Evolutionary conservation across 2,329 filamentous ascomycete genomes (phyloP).

Genomic region (Penicillium sclerotigenum): DNA sequence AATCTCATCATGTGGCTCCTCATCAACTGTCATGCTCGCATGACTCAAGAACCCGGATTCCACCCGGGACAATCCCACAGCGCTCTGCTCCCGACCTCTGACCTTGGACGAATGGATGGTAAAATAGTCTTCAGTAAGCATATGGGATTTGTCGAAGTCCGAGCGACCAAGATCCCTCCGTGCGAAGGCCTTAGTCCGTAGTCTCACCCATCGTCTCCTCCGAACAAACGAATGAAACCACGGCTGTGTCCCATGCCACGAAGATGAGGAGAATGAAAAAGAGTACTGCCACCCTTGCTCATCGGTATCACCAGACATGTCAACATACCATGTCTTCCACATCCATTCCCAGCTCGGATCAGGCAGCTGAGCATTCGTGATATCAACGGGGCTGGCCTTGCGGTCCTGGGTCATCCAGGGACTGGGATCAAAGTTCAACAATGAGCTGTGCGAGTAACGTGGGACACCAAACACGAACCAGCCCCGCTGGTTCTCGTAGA

Average conservation of each 20-base stretch:
- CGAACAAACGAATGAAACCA: slow-evolving; percentile 98
- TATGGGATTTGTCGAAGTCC: slow-evolving; percentile 51
- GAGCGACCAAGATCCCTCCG: slow-evolving; percentile 32
- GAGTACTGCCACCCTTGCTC: slow-evolving; percentile 96
- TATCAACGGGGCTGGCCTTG: slow-evolving; percentile 62
- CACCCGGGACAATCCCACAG: slow-evolving; percentile 29
- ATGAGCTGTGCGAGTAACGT: slow-evolving; percentile 80
- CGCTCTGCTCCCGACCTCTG: slow-evolving; percentile 43
- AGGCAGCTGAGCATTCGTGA: slow-evolving; percentile 83
- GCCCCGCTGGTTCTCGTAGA: slow-evolving; percentile 95
- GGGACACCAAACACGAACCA: slow-evolving; percentile 84
- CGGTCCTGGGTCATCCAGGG: slow-evolving; percentile 74
- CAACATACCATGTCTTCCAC: slow-evolving; percentile 68
- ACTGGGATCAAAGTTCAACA: slow-evolving; percentile 80
- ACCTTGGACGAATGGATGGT: slow-evolving; percentile 61
- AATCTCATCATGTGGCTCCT: slow-evolving; percentile 53
- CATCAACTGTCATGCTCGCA: slow-evolving; percentile 45
- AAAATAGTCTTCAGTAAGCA: slow-evolving; percentile 76
- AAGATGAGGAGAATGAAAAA: slow-evolving; percentile 75
- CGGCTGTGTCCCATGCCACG: slow-evolving; percentile 81
- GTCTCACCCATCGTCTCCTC: slow-evolving; percentile 80
- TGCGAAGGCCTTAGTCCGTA: slow-evolving; percentile 60
- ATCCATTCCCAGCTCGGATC: slow-evolving; percentile 95
- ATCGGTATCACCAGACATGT: slow-evolving; percentile 78
- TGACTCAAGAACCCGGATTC: slow-evolving; percentile 32